Base-by-base conservation (phyloP, 1,139 yeast genomes). In the Yamadazyma dushanensis region DNA sequence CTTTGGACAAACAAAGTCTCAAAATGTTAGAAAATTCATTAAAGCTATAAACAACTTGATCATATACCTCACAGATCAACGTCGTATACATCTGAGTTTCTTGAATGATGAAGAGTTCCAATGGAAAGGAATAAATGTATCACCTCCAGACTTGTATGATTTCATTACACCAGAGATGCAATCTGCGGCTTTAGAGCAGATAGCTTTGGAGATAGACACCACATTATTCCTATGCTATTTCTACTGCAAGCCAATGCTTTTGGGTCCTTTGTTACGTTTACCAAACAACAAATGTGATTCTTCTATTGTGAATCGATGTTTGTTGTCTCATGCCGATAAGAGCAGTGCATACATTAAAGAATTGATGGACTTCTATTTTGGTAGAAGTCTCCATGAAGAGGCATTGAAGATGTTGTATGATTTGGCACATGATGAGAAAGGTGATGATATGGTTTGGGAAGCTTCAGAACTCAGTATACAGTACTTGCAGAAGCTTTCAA, bases 201-300 rank as follows among this genome's bases (percentile, higher is more conserved):
- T 47, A 14, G 40, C 51, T 0, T 16, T 32, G 7, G 59, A 80
- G 2, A 76, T 92, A 4, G 98, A 92, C 51, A 86, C 96, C 0
- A 73, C 89, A 0, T 66, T 92, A 20, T 87, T 92, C 50, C 68
- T 78, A 36, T 79, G 95, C 43, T 92, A 92, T 53, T 68, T 80
- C 45, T 58, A 78, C 18, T 75, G 77, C 25, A 78, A 78, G 39
- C 87, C 89, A 0, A 75, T 83, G 48, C 68, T 92, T 53, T 72
- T 92, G 13, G 96, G 95, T 0, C 94, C 97, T 0, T 72, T 92
- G 22, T 70, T 92, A 6, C 67, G 97, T 35, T 70, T 89, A 2
- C 75, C 76, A 0, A 76, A 78, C 27, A 92, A 90, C 53, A 68
- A 70, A 43, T 88, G 97, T 62, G 83, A 83, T 50, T 72, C 83